Conservation (phyloP, 2,329 filamentous ascomycete species). For the Leptographium radiaticola region DNA sequence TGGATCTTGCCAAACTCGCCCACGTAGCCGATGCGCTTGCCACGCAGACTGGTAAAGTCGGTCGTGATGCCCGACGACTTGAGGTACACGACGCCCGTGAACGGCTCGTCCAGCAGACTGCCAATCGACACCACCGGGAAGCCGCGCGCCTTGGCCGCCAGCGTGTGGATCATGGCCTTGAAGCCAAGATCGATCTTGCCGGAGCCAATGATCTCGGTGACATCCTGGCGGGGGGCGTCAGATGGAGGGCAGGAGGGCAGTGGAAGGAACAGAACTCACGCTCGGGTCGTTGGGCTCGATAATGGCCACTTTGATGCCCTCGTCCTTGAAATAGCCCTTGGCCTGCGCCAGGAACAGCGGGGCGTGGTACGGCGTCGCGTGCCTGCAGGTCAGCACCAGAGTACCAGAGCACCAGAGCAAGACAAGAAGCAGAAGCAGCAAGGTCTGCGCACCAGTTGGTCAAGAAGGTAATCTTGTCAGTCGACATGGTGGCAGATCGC, state of each 20-base stretch:
- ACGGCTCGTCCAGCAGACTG: slow-evolving; percentile 65
- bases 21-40: slow-evolving; percentile 37
- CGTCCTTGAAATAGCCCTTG: slow-evolving; percentile 61
- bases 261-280: slow-evolving; percentile 24
- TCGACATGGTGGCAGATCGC: slow-evolving; percentile 50
- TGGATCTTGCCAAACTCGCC: slow-evolving; percentile 76
- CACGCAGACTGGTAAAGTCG: slow-evolving; percentile 62
- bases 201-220: slow-evolving; percentile 68
- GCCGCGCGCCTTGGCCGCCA: slow-evolving; percentile 59
- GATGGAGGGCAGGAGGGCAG: neutral
- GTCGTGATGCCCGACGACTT: slow-evolving; percentile 61
- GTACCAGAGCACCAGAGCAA: neutral
- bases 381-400: slow-evolving; percentile 34
- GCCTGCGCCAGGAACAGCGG: slow-evolving; percentile 65
- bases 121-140: slow-evolving; percentile 63
- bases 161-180: slow-evolving; percentile 76
- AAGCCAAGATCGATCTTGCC: slow-evolving; percentile 59
- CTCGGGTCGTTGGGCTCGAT: slow-evolving; percentile 70
- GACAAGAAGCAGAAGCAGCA: neutral
- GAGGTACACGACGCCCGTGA: slow-evolving; percentile 41
- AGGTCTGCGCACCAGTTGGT: slow-evolving; percentile 56
- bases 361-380: slow-evolving; percentile 70
- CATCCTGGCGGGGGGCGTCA: slow-evolving; percentile 36
- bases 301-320: slow-evolving; percentile 65
- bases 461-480: slow-evolving; percentile 74